Base-by-base conservation (phyloP, 441 rosid genomes). In the Raphanus hybrid region DNA sequence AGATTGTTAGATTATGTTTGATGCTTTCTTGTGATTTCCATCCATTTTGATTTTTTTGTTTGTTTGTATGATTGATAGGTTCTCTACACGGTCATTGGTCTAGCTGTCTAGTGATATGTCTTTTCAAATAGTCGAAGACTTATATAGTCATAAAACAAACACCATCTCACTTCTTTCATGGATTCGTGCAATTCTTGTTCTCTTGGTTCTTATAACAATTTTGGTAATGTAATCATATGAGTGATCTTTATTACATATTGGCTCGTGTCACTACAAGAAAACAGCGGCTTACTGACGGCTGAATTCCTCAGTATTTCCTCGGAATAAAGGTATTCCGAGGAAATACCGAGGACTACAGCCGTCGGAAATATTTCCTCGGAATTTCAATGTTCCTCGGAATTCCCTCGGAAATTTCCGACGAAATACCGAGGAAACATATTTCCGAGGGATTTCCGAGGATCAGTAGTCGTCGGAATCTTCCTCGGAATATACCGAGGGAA, bases 1-100 rank as follows among this genome's bases (percentile, higher is more conserved):
- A 63, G 74, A 67, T 52, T 80, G 80, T 75, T 80, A 76, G 80
- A 80, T 75, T 39, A 66, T 76, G 83, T 80, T 66, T 68, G 76
- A 73, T 75, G 70, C 71, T 78, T 67, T 73, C 71, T 73, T 74
- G 23, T 74, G 65, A 74, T 74, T 58, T 74, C 75, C 78, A 41
- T 78, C 62, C 75, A 68, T 69, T 78, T 39, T 73, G 60, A 67
- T 62, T 54, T 35, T 34, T 37, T 3, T 4, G 0, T 67, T 4
- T 50, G 52, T 34, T 29, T 15, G 39, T 9, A 20, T 35, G 76
- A 66, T 50, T 60, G 81, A 66, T 50, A 78, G 73, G 64, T 64
- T 71, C 70, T 63, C 50, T 71, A 41, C 26, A 10, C 23, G 9
- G 23, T 20, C 74, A 58, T 70, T 58, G 64, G 57, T 39, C 59